phyloP scores from a whole-genome alignment of 2,329 filamentous ascomycete species.

The Lecanicillium sp. region DNA sequence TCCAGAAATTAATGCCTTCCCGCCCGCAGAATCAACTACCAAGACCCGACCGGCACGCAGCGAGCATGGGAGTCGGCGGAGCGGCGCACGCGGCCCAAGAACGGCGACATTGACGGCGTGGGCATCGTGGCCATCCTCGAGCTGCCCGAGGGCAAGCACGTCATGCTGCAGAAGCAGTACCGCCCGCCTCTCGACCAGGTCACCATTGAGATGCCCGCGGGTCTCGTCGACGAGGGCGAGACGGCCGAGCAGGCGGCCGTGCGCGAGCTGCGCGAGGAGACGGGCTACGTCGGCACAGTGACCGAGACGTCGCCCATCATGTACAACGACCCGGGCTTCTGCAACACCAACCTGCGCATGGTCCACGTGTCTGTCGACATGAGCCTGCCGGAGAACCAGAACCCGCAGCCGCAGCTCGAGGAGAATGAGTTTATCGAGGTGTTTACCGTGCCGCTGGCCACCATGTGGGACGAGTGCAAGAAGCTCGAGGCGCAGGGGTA shows the following conservation, averaged over 20 bases:
- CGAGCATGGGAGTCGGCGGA: constrained; percentile 68
- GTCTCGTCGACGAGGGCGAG: constrained; percentile 55
- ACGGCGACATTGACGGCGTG: constrained; percentile 60
- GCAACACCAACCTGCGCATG: constrained; percentile 60
- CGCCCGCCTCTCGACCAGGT: constrained; percentile 53
- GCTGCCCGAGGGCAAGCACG: constrained; percentile 42
- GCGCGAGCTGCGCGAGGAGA: constrained; percentile 59
- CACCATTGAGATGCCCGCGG: constrained; percentile 57
- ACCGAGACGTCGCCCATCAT: constrained; percentile 56
- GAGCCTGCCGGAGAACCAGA: constrained; percentile 58
- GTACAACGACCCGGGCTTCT: constrained; percentile 60
- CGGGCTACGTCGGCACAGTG: constrained; percentile 52
- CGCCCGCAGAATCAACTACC: constrained; percentile 48
- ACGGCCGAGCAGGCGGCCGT: constrained; percentile 53
- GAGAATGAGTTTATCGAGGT: constrained; percentile 79
- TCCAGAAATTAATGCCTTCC: neutral
- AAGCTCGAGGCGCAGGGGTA: constrained; percentile 62
- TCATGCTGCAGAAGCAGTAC: constrained; percentile 61
- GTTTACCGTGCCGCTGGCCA: constrained; percentile 58
- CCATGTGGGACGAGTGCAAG: constrained; percentile 60
- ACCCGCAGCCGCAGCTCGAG: constrained; percentile 62
- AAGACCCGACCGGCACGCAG: constrained; percentile 49
- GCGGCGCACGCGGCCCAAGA: constrained; percentile 57
- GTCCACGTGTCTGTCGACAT: constrained; percentile 70
- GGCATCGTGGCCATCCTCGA: constrained; percentile 64